These are phyloP conservation scores for Leccinum olivaceopallidum DNA, from an alignment of 768 basidiomycete genomes.

Conservation along the genomic window DNA sequence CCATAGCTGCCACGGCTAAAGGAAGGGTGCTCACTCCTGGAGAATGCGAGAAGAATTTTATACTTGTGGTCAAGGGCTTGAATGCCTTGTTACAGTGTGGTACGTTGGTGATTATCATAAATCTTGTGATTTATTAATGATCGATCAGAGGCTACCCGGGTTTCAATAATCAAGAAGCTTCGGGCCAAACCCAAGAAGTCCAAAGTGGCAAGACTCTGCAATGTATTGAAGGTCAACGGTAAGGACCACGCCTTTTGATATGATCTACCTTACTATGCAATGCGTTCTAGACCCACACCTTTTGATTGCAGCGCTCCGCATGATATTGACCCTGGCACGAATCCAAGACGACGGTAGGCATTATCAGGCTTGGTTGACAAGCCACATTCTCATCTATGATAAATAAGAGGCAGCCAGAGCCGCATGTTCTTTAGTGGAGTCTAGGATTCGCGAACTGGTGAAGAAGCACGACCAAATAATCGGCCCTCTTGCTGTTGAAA, in stretches of 20 bases:
- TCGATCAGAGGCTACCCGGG: too few species aligned
- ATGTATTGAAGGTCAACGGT: slow-evolving; percentile 17
- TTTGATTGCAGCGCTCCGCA: slow-evolving; percentile 19
- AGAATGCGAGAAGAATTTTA: too few species aligned
- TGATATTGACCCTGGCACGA: slow-evolving; percentile 15
- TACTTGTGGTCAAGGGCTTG: too few species aligned
- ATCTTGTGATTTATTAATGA: too few species aligned
- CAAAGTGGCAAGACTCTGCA: slow-evolving; percentile 9
- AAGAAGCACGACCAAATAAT: too few species aligned
- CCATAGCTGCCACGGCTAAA: too few species aligned
- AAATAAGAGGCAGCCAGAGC: neutral
- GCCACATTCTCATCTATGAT: neutral
- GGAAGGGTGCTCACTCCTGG: too few species aligned
- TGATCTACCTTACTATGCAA: neutral
- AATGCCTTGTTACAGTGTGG: too few species aligned
- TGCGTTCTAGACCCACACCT: slow-evolving; percentile 5
- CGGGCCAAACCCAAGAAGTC: neutral
- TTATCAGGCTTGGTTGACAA: neutral
- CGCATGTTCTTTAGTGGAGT: too few species aligned
- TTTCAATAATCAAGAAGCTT: too few species aligned
- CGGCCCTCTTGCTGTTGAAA: neutral
- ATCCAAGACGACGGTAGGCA: slow-evolving; percentile 16
- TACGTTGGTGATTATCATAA: too few species aligned
- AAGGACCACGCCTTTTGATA: neutral
- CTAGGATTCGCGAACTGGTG: too few species aligned